These are phyloP conservation scores for Leccinum rimulosum DNA, from an alignment of 768 basidiomycete species.

Conservation along the genomic window DNA sequence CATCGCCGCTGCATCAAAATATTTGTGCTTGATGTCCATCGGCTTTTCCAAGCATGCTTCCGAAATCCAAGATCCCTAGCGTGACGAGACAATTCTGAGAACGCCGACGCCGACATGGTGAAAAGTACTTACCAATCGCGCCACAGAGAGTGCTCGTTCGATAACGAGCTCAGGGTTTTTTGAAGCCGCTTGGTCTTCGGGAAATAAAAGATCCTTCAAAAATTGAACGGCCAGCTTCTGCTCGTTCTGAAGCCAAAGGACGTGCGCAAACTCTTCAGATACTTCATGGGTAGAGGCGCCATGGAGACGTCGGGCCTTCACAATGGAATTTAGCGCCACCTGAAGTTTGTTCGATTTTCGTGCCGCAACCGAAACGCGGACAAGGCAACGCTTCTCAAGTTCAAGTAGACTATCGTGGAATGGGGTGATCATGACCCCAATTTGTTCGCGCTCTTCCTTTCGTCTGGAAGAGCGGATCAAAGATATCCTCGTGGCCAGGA, in stretches of 20 bases:
- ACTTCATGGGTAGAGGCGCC: slow-evolving; percentile 46
- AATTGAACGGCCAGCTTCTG: slow-evolving; percentile 79
- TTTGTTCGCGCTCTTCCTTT: slow-evolving; percentile 70
- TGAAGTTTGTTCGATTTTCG: slow-evolving; percentile 67
- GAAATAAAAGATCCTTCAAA: slow-evolving; percentile 42
- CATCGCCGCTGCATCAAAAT: slow-evolving; percentile 63
- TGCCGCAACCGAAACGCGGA: slow-evolving; percentile 71
- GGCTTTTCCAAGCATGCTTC: slow-evolving; percentile 84
- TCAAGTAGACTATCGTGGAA: slow-evolving; percentile 49
- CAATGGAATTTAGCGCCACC: slow-evolving; percentile 81
- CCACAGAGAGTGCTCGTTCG: slow-evolving; percentile 46
- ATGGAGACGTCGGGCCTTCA: slow-evolving; percentile 69
- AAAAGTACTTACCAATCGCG: slow-evolving; percentile 56
- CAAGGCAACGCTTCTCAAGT: slow-evolving; percentile 67
- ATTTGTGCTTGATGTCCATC: slow-evolving; percentile 61
- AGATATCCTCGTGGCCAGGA: slow-evolving; percentile 79
- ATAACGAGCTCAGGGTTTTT: slow-evolving; percentile 15
- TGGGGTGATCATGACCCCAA: slow-evolving; percentile 66
- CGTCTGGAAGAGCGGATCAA: slow-evolving; percentile 70
- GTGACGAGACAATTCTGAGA: not conserved
- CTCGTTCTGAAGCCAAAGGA: slow-evolving; percentile 87
- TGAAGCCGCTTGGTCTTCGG: slow-evolving; percentile 11
- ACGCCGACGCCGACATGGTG: not conserved
- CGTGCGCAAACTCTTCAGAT: slow-evolving; percentile 81
- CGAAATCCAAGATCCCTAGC: slow-evolving; percentile 86